A percentile compares a stretch with the other conserved stretches of the same genome.
Conservation (phyloP, 73 alveolate species). For the Breviolum minutum region DNA sequence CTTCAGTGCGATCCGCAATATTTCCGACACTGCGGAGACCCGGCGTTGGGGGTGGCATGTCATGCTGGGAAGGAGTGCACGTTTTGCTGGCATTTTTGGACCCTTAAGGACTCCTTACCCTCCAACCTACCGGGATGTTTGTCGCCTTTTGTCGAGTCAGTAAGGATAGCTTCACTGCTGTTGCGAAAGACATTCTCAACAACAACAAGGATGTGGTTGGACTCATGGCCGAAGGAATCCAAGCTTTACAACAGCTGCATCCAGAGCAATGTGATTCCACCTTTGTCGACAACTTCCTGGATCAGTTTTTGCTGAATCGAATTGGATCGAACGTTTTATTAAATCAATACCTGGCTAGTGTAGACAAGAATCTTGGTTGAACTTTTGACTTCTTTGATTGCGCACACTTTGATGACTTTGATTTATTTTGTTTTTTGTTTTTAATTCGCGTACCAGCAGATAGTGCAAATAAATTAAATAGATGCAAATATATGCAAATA, state of each 20-base stretch:
- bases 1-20: conserved; percentile 33
- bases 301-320: conserved; percentile 60
- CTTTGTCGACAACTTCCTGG: conserved; percentile 62
- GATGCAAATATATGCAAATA: no score
- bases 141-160: not conserved
- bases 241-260: not conserved
- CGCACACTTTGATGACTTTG: not conserved
- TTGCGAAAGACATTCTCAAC: conserved; percentile 54
- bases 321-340: conserved; percentile 55
- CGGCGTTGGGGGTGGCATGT: not conserved
- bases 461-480: no score
- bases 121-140: not conserved
- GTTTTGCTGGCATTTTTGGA: no score
- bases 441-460: no score
- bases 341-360: conserved; percentile 53
- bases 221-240: conserved; percentile 67
- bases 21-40: not conserved
- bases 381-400: not conserved
- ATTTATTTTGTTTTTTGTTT: no score
- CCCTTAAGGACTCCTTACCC: no score
- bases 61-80: no score
- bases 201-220: conserved; percentile 80
- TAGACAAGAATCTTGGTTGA: conserved; percentile 8
- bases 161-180: conserved; percentile 30
- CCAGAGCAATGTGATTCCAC: conserved; percentile 2